Base-by-base conservation (phyloP, 1,284 basidiomycete genomes). In the Schizopora paradoxa region DNA sequence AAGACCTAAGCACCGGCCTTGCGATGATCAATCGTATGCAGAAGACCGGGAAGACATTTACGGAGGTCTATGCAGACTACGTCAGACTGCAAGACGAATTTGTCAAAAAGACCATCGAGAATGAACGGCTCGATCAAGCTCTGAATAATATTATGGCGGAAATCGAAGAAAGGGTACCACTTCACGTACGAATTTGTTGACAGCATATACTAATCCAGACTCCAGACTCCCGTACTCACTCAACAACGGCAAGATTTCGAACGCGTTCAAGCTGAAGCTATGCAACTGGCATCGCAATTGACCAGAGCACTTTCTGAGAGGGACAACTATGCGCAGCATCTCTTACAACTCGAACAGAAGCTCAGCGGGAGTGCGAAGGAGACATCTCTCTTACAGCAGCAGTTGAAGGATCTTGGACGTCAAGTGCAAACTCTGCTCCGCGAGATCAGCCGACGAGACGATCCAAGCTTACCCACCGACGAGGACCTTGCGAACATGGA, bases 141-240 rank as follows among this genome's bases (percentile, higher is more conserved):
- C 66, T 91, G 28, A 69, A 76, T 19, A 72, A 77, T 18, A 80
- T 91, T n/a, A 69, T 91, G 16, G 77, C 77, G 45, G 87, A 95
- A 64, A 89, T 96, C 48, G 83, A 91, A 58, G 91, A 95, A 66
- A 72, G 90, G 61, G 91, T 94, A 59, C n/a, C n/a, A n/a, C n/a
- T n/a, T n/a, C n/a, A n/a, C n/a, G n/a, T n/a, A n/a, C n/a, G n/a
- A n/a, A n/a, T n/a, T n/a, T n/a, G n/a, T n/a, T n/a, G n/a, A n/a
- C n/a, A n/a, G n/a, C n/a, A n/a, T n/a, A n/a, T n/a, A n/a, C n/a
- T n/a, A n/a, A n/a, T n/a, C n/a, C n/a, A n/a, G n/a, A n/a, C n/a
- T 40, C n/a, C 56, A 95, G 92, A 88, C 91, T 27, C 92, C 93
- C 3, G 72, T 92, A 29, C 71, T 97, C 4, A 79, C 84, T 22